Evolutionary conservation across 1,139 yeast genomes (phyloP), one percentile per base, ranked within the genome.

Genomic region (Pneumocystis murina): DNA sequence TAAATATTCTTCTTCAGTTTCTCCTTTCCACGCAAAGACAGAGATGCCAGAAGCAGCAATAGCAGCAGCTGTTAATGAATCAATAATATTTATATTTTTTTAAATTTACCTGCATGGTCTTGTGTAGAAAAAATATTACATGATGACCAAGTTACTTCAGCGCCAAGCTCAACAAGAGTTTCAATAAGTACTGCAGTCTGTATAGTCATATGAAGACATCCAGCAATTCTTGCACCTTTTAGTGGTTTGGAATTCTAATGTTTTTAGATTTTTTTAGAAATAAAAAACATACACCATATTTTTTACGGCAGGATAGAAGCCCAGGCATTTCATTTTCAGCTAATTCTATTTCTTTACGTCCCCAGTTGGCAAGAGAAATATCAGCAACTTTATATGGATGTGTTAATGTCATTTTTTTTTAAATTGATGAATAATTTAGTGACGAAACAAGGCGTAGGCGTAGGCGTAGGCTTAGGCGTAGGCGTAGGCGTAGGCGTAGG

Each of bases 21-120:
- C 98, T 77, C 99, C 98, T 84, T 92, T 92, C 98, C 98, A 94
- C 74, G 99, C 99, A 73, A 90, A 94, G 71, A 94, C 99, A 76
- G 99, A 98, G 68, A 92, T 95, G 81, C 98, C 99, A 72, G 97
- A 80, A 72, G 98, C 98, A 73, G 99, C 99, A 78, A 94, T 92
- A 74, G 98, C 98, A 75, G 99, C 97, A 74, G 99, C 98, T 36
- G 63, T 3, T 2, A 64, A 39, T 65, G 63, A 59, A 59, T 67
- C 59, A 58, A 38, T 5, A 24, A 20, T 6, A 3, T 20, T 3
- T 54, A 24, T 20, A 5, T 20, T 36, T 54, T 39, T 60, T 10
- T 12, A 6, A 12, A 24, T 12, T 92, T 97, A 24, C 55, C 55
- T 8, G 55, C 55, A 48, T 48, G 55, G 80, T 92, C 98, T 82